Evolutionary conservation across 148 eudicot species (phyloP).

Genomic region (Rhododendron simsii): DNA sequence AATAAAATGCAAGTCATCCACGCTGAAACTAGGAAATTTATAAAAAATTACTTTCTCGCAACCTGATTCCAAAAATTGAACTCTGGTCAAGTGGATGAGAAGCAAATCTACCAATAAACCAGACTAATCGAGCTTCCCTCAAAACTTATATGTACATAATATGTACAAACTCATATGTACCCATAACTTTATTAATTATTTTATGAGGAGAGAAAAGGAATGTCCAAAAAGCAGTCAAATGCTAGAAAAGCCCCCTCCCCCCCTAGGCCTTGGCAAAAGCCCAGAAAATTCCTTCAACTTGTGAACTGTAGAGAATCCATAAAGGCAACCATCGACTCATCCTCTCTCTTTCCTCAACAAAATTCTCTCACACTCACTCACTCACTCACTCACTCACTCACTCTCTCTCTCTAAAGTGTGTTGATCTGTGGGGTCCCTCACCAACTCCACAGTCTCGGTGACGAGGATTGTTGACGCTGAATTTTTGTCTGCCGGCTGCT

Average conservation of each 20-base stretch:
- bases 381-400: not conserved
- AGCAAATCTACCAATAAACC: not conserved
- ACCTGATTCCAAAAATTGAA: too few relatives aligned
- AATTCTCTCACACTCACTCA: not conserved
- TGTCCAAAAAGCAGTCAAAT: slow-evolving; percentile 27
- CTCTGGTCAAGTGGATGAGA: not conserved
- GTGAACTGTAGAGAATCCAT: slow-evolving; percentile 13
- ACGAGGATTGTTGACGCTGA: not conserved
- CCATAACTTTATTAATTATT: too few relatives aligned
- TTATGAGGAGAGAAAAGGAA: not conserved
- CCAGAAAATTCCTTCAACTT: slow-evolving; percentile 4
- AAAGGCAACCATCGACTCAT: slow-evolving; percentile 3
- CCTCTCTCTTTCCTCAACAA: slow-evolving; percentile 3
- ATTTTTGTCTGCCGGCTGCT: slow-evolving; percentile 5
- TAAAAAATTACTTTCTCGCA: not conserved
- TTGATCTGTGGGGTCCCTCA: slow-evolving; percentile 5
- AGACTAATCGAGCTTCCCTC: not conserved
- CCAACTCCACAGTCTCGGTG: slow-evolving; percentile 7
- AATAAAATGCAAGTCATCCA: too few relatives aligned
- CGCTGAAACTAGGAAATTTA: too few relatives aligned
- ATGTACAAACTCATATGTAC: too few relatives aligned
- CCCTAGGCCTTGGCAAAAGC: not conserved
- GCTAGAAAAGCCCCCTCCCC: slow-evolving; percentile 9
- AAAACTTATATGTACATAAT: too few relatives aligned
- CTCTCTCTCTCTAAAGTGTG: not conserved